A percentile compares a stretch with the other conserved stretches of the same genome.
These are phyloP conservation scores for Kandelia obovata DNA, from an alignment of 345 rosid genomes.

Conservation along the genomic window DNA sequence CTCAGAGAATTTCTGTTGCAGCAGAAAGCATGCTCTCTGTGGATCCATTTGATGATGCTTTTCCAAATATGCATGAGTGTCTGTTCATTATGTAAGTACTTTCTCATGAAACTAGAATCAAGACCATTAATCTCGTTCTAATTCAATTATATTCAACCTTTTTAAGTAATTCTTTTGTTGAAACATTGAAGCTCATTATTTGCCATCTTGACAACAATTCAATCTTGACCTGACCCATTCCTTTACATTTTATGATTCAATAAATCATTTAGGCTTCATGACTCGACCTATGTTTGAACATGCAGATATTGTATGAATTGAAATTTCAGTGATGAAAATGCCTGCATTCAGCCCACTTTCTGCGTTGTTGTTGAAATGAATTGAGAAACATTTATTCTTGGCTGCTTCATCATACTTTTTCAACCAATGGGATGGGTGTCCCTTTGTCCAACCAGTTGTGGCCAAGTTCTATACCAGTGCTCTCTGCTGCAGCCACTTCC, in stretches of 20 bases:
- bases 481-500: too few relatives aligned
- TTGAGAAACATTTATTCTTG: neutral
- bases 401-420: neutral
- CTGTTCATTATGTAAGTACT: constrained; percentile 64
- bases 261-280: neutral
- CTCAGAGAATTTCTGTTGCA: constrained; percentile 53
- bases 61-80: constrained; percentile 55
- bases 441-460: neutral
- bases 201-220: neutral
- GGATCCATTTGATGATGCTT: constrained; percentile 80
- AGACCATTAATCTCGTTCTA: neutral
- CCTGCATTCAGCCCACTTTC: neutral
- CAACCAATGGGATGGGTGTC: neutral
- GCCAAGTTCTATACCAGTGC: neutral
- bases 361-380: too few relatives aligned
- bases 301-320: neutral
- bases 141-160: neutral
- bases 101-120: constrained; percentile 5
- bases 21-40: constrained; percentile 65
- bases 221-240: neutral
- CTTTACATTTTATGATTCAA: neutral
- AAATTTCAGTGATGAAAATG: neutral
- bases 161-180: neutral
- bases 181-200: neutral
- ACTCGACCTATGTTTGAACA: neutral